A percentile compares a stretch with the other conserved stretches of the same genome.
Evolutionary conservation across 495 filamentous ascomycete species (phyloP).

Genomic region (Monascus purpureus): DNA sequence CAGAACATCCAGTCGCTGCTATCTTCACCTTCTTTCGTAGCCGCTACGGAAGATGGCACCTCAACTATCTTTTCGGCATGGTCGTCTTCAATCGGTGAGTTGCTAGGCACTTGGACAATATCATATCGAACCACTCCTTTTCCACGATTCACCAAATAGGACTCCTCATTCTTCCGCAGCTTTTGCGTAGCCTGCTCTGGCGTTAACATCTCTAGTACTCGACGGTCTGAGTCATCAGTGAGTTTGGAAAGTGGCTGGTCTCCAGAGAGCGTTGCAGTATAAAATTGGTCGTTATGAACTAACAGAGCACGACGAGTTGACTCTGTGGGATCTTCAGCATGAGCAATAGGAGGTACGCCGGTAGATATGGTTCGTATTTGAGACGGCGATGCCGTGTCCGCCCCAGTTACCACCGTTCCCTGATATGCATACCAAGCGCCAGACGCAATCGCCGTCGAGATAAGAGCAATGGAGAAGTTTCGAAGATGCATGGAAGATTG

Average conservation of each 20-base stretch:
- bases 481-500: slow-evolving; percentile 52
- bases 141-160: slow-evolving; percentile 78
- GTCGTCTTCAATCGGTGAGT: slow-evolving; percentile 97
- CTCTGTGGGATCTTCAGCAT: slow-evolving; percentile 18
- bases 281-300: slow-evolving; percentile 73
- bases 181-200: slow-evolving; percentile 89
- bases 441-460: slow-evolving; percentile 47
- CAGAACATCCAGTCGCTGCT: slow-evolving; percentile 98
- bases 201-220: slow-evolving; percentile 86
- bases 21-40: slow-evolving; percentile 32
- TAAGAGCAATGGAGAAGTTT: slow-evolving; percentile 44
- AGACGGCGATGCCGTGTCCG: slow-evolving; percentile 12
- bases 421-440: slow-evolving; percentile 54
- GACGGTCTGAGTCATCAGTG: slow-evolving; percentile 64
- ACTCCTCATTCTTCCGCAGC: slow-evolving; percentile 77
- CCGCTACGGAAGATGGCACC: slow-evolving; percentile 46
- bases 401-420: slow-evolving; percentile 12
- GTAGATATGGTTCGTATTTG: slow-evolving; percentile 17
- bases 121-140: slow-evolving; percentile 91
- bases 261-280: slow-evolving; percentile 64
- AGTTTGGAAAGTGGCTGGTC: slow-evolving; percentile 77
- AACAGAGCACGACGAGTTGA: slow-evolving; percentile 38
- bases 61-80: slow-evolving; percentile 96
- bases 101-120: slow-evolving; percentile 86
- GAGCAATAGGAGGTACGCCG: slow-evolving; percentile 10